These are phyloP conservation scores for Vanrija sp. DNA, from an alignment of 1,284 basidiomycete species.

Conservation along the genomic window DNA sequence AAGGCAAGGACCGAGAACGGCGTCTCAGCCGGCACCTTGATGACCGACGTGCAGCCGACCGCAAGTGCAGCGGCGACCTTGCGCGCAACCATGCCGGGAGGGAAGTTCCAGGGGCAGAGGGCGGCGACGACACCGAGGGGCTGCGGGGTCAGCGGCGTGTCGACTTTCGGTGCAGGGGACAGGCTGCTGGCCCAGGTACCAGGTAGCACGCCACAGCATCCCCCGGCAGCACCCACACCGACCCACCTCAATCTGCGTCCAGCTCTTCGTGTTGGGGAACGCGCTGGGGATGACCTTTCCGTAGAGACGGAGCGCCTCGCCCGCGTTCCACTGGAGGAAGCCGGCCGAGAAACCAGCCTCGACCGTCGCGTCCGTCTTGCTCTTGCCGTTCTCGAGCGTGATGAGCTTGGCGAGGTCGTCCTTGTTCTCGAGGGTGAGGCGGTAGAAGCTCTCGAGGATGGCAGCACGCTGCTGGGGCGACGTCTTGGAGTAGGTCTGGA, in stretches of 20 bases:
- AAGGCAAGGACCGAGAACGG: constrained; percentile 85
- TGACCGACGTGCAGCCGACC: constrained; percentile 88
- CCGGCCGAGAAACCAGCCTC: constrained; percentile 76
- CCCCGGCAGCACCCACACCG: constrained; percentile 23
- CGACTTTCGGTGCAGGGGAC: no score
- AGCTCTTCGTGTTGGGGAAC: constrained; percentile 55
- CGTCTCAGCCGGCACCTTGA: constrained; percentile 92
- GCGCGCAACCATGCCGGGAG: constrained; percentile 70
- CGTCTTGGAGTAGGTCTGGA: constrained; percentile 72
- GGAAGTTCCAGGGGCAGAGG: constrained; percentile 51
- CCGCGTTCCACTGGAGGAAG: constrained; percentile 79
- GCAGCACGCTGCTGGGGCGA: constrained; percentile 63
- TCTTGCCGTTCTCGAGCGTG: constrained; percentile 87
- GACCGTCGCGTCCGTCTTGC: constrained; percentile 71
- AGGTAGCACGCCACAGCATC: no score
- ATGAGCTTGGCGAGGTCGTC: constrained; percentile 80
- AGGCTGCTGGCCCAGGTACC: no score
- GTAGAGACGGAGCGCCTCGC: constrained; percentile 59
- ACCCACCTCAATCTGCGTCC: constrained; percentile 9
- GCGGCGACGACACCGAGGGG: constrained; percentile 37
- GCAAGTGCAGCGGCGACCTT: constrained; percentile 63
- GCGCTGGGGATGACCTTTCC: constrained; percentile 78
- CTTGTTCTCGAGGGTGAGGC: constrained; percentile 68
- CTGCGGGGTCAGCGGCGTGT: constrained; percentile 9
- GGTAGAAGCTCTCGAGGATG: constrained; percentile 67